Conservation (phyloP, 768 basidiomycete species). For the Tephrocybe rancida region DNA sequence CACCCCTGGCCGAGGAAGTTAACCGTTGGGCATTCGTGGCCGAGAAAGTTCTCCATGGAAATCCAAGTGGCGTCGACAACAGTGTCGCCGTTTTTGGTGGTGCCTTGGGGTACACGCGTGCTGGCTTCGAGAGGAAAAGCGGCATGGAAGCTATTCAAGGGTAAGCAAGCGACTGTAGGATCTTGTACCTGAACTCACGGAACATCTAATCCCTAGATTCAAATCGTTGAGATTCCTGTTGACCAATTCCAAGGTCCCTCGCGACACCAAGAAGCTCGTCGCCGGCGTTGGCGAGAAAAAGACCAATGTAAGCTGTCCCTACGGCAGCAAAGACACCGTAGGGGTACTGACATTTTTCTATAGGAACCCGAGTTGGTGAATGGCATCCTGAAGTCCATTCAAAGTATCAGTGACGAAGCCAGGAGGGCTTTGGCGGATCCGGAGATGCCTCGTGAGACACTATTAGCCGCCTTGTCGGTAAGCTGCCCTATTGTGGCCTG, state of each 20-base stretch:
- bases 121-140: constrained; percentile 75
- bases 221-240: constrained; percentile 88
- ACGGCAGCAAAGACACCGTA: constrained; percentile 3
- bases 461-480: constrained; percentile 73
- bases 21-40: constrained; percentile 94
- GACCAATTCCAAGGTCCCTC: constrained; percentile 90
- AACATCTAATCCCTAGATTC: constrained; percentile 57
- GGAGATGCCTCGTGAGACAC: constrained; percentile 62
- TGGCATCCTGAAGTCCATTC: constrained; percentile 77
- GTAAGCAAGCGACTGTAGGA: constrained; percentile 43
- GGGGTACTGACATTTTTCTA: constrained; percentile 10
- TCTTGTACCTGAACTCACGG: constrained; percentile 16
- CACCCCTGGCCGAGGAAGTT: constrained; percentile 70
- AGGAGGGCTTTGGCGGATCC: constrained; percentile 72
- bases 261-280: constrained; percentile 94
- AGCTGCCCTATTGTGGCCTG: constrained; percentile 33
- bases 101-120: constrained; percentile 85
- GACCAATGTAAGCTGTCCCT: constrained; percentile 44
- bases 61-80: constrained; percentile 97
- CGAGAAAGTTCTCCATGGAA: constrained; percentile 97
- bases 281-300: constrained; percentile 84
- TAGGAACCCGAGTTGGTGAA: constrained; percentile 88
- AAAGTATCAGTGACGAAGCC: constrained; percentile 84
- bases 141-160: constrained; percentile 88
- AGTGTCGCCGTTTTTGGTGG: constrained; percentile 92